These are phyloP conservation scores for Oryza rufipogon DNA, from an alignment of 176 grass and related monocot species.

Conservation along the genomic window DNA sequence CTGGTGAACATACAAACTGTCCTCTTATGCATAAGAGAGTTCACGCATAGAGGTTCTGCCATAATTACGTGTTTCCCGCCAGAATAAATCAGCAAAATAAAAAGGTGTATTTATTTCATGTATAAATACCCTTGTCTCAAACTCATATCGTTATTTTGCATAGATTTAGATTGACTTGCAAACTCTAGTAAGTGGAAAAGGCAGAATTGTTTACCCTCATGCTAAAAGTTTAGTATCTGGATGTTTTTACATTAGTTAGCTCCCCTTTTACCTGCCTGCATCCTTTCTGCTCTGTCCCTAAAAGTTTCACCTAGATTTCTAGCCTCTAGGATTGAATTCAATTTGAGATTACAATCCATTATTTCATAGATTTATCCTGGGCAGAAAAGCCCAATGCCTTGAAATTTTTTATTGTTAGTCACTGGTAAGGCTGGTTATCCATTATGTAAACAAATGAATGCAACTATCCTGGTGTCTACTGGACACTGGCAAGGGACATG, in stretches of 20 bases:
- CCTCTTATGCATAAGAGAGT: background rate
- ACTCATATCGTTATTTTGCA: background rate
- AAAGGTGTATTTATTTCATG: background rate
- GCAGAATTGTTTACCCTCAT: background rate
- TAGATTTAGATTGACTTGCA: background rate
- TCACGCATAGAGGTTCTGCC: background rate
- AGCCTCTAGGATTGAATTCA: background rate
- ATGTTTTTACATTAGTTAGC: background rate
- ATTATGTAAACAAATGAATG: background rate
- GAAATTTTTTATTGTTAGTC: background rate
- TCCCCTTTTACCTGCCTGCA: background rate
- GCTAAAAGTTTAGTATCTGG: background rate
- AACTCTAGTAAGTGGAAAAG: background rate
- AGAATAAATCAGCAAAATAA: background rate
- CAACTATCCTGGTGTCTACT: background rate
- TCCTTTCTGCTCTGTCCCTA: background rate
- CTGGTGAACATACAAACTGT: background rate
- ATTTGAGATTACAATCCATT: background rate
- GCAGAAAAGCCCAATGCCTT: background rate
- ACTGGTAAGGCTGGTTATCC: background rate
- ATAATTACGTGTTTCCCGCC: background rate
- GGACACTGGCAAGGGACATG: background rate
- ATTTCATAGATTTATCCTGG: background rate
- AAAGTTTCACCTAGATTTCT: background rate
- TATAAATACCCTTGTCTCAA: background rate